phyloP scores from a whole-genome alignment of 2,329 filamentous ascomycete genomes.

The Dactylellina sp. region DNA sequence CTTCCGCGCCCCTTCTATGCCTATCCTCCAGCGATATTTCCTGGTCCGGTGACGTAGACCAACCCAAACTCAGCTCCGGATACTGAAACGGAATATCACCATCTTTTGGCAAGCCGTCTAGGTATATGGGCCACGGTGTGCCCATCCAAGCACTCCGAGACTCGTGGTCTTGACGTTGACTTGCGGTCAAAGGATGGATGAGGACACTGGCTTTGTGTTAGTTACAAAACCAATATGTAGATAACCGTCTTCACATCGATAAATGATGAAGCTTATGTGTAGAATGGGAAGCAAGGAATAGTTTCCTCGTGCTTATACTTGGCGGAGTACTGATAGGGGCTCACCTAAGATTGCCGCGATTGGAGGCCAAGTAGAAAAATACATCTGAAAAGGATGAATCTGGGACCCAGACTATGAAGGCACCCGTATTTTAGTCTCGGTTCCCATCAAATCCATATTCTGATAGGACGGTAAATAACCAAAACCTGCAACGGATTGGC shows the following conservation, averaged over 20 bases:
- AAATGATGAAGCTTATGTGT: not conserved
- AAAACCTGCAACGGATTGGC: not conserved
- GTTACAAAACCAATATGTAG: constrained; percentile 59
- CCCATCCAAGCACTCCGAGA: constrained; percentile 63
- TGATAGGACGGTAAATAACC: not conserved
- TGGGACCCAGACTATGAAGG: constrained; percentile 61
- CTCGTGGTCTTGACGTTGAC: constrained; percentile 62
- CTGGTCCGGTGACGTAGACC: constrained; percentile 53
- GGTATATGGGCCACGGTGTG: constrained; percentile 62
- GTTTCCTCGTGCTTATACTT: not conserved
- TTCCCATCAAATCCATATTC: not conserved
- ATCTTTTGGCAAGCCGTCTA: constrained; percentile 61
- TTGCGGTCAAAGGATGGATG: constrained; percentile 62
- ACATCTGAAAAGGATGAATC: constrained; percentile 63
- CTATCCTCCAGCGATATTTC: constrained; percentile 62
- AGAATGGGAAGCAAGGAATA: not conserved
- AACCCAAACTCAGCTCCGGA: constrained; percentile 60
- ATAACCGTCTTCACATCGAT: too few relatives aligned
- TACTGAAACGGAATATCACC: constrained; percentile 62
- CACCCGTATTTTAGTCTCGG: not conserved
- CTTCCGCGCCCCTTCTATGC: constrained; percentile 60
- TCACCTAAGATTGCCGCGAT: constrained; percentile 60
- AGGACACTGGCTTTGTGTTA: constrained; percentile 60
- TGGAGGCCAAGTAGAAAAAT: constrained; percentile 62
- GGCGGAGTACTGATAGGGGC: not conserved